A percentile compares a stretch with the other conserved stretches of the same genome.
Conservation (phyloP, 257 asterid species). For the Jacaranda copaia region DNA sequence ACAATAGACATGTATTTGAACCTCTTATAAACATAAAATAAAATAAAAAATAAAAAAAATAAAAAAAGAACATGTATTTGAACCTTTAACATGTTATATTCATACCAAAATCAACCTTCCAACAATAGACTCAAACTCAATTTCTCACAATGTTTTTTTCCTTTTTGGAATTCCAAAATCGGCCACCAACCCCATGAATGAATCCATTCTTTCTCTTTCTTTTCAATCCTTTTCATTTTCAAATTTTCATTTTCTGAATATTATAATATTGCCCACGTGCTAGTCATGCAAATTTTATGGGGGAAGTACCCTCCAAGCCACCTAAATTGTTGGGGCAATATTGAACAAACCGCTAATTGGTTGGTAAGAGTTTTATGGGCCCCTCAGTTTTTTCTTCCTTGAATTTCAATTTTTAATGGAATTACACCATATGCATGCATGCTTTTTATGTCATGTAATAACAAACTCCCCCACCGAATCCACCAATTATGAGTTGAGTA, state of each 20-base stretch:
- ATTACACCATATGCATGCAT: not conserved
- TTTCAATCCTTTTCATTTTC: not conserved
- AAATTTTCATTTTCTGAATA: not conserved
- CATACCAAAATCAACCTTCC: not conserved
- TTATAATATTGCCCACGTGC: slow-evolving; percentile 5
- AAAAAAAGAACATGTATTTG: no score
- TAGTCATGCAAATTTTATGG: not conserved
- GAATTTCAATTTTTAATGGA: not conserved
- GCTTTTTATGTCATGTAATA: slow-evolving; percentile 26
- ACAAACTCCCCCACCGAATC: not conserved
- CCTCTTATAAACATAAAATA: no score
- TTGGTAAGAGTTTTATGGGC: not conserved
- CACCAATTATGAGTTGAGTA: not conserved
- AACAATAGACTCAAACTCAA: not conserved
- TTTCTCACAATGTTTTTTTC: not conserved
- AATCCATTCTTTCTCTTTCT: not conserved
- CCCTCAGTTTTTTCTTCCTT: not conserved
- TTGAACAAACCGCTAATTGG: not conserved
- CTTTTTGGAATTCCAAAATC: not conserved
- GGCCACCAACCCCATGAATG: not conserved
- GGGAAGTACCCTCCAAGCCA: not conserved
- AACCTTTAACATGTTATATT: no score
- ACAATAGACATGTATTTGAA: no score
- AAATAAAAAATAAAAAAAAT: no score
- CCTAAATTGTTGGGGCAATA: not conserved